phyloP scores from a whole-genome alignment of 176 grass and related monocot species.

The Avena sativa region DNA sequence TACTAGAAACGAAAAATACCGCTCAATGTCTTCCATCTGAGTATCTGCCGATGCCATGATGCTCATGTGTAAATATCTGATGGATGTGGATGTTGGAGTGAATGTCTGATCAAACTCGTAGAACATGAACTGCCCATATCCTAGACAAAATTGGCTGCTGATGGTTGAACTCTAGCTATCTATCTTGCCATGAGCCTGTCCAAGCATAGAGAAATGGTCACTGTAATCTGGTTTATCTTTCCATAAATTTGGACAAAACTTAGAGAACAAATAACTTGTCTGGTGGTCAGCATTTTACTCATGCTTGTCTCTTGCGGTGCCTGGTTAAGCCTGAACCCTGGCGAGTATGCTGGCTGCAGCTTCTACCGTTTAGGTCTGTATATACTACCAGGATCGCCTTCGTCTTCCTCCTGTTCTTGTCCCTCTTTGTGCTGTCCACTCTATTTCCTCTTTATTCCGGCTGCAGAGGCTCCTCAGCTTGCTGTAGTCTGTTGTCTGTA shows the following conservation, averaged over 20 bases:
- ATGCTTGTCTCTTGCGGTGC: background rate
- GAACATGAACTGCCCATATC: background rate
- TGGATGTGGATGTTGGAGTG: background rate
- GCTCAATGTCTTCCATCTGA: background rate
- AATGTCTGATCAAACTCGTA: background rate
- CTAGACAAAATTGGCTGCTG: background rate
- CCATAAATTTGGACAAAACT: background rate
- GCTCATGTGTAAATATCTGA: slow-evolving; percentile 27
- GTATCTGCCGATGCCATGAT: background rate
- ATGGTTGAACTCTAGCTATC: background rate
- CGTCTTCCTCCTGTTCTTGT: no score
- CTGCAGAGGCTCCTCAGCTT: no score
- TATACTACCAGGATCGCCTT: no score
- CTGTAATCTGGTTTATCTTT: background rate
- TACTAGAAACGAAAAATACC: background rate
- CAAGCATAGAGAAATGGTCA: background rate
- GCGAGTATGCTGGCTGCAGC: background rate
- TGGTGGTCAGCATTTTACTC: background rate
- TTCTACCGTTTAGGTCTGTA: background rate
- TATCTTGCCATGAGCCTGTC: background rate
- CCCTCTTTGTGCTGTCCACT: no score
- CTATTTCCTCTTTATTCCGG: no score
- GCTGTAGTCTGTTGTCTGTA: no score
- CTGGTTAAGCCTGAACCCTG: background rate
- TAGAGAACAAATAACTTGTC: background rate